phyloP scores from a whole-genome alignment of 2,329 filamentous ascomycete genomes.

The Grosmannia serpens region DNA sequence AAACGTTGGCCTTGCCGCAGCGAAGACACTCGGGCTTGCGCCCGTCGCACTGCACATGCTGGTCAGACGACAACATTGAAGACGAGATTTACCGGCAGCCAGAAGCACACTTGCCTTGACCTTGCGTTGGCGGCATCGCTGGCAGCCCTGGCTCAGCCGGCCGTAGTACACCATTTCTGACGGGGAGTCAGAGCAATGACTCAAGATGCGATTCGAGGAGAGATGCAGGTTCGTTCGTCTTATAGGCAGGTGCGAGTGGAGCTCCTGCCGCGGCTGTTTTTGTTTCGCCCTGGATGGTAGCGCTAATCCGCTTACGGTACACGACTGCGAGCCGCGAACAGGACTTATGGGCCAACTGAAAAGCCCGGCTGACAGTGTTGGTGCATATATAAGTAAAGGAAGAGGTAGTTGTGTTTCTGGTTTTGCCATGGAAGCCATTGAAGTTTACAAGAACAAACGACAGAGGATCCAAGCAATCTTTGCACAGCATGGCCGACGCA shows the following conservation, averaged over 20 bases:
- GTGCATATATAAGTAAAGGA: not conserved
- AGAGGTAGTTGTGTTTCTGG: too few species aligned
- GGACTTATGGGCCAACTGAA: not conserved
- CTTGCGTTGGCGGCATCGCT: not conserved
- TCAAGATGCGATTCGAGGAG: too few species aligned
- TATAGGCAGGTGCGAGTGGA: not conserved
- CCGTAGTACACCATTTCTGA: not conserved
- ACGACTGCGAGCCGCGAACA: not conserved
- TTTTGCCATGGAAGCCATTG: too few species aligned
- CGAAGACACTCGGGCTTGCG: not conserved
- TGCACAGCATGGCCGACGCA: not conserved
- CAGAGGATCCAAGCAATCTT: too few species aligned
- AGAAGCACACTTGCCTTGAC: not conserved
- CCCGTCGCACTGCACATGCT: not conserved
- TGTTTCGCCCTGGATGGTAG: not conserved
- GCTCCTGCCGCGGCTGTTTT: not conserved
- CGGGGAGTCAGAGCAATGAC: too few species aligned
- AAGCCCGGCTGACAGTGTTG: not conserved
- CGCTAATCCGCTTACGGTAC: not conserved
- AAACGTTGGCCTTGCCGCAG: not conserved
- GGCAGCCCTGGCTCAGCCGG: not conserved
- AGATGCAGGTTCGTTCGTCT: not conserved
- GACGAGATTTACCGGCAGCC: not conserved
- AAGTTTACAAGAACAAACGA: too few species aligned
- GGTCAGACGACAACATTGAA: not conserved